Percentiles rank a stretch among this genome's conserved stretches.
Conservation (phyloP, 352 stramenopile species). For the Thraustochytrium striatum region DNA sequence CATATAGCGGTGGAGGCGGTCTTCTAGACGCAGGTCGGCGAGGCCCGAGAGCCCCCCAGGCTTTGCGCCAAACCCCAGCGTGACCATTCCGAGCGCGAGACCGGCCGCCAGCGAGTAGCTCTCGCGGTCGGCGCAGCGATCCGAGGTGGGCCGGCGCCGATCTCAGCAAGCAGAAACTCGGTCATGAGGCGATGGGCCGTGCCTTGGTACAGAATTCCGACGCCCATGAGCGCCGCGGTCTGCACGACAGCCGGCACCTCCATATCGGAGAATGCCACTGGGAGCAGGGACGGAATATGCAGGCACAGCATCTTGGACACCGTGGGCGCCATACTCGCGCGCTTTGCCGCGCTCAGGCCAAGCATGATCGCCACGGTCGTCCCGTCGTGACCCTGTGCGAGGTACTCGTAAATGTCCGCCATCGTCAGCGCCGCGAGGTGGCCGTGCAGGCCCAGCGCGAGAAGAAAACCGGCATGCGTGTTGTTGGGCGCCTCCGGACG, state of each 20-base stretch:
- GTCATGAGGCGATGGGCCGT: conserved; percentile 93
- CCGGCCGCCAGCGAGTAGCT: conserved; percentile 83
- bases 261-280: conserved; percentile 86
- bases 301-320: conserved; percentile 97
- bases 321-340: conserved; percentile 76
- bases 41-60: conserved; percentile 76
- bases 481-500: conserved; percentile 70
- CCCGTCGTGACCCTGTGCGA: conserved; percentile 90
- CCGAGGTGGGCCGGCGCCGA: conserved; percentile 67
- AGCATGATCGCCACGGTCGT: conserved; percentile 93
- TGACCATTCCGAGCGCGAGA: conserved; percentile 90
- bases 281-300: conserved; percentile 91
- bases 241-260: conserved; percentile 89
- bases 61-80: conserved; percentile 66
- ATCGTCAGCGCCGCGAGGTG: conserved; percentile 90
- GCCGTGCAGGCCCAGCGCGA: conserved; percentile 86
- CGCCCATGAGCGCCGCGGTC: conserved; percentile 85
- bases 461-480: conserved; percentile 86
- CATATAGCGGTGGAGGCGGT: conserved; percentile 91
- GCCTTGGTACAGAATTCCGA: conserved; percentile 91
- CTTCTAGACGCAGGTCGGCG: conserved; percentile 90
- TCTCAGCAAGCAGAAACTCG: conserved; percentile 93
- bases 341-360: conserved; percentile 89
- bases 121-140: conserved; percentile 73
- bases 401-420: conserved; percentile 97